These are phyloP conservation scores for Penicillium griseofulvum DNA, from an alignment of 2,329 filamentous ascomycete genomes.

Conservation along the genomic window DNA sequence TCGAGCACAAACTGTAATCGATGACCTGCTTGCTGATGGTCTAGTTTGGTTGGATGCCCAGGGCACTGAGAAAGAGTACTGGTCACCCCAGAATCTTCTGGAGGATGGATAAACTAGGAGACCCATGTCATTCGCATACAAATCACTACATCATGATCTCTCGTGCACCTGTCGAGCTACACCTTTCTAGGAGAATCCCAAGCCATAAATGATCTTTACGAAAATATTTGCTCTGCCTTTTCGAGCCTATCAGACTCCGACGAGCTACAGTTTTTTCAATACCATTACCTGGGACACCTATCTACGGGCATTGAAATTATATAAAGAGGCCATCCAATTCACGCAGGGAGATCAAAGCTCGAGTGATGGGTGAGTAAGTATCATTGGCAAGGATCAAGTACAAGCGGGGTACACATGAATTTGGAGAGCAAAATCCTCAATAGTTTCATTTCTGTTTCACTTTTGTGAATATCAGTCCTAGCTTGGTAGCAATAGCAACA, in stretches of 20 bases:
- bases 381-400: background rate
- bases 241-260: no score
- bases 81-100: slow-evolving; percentile 56
- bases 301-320: background rate
- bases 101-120: slow-evolving; percentile 37
- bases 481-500: slow-evolving; percentile 19
- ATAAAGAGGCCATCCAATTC: background rate
- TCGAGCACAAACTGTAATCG: slow-evolving; percentile 81
- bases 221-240: background rate
- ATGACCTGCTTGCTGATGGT: slow-evolving; percentile 83
- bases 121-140: background rate
- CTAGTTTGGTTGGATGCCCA: slow-evolving; percentile 94
- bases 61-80: slow-evolving; percentile 85
- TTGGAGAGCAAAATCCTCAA: no score
- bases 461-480: background rate
- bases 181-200: background rate
- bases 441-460: background rate
- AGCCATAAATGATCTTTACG: no score
- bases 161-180: background rate
- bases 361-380: background rate
- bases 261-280: background rate
- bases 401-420: background rate
- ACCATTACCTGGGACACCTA: background rate
- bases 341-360: background rate
- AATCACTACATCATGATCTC: background rate